Evolutionary conservation across 1,139 yeast species (phyloP), one percentile per base, ranked within the genome.

Genomic region (Pichia sp.): DNA sequence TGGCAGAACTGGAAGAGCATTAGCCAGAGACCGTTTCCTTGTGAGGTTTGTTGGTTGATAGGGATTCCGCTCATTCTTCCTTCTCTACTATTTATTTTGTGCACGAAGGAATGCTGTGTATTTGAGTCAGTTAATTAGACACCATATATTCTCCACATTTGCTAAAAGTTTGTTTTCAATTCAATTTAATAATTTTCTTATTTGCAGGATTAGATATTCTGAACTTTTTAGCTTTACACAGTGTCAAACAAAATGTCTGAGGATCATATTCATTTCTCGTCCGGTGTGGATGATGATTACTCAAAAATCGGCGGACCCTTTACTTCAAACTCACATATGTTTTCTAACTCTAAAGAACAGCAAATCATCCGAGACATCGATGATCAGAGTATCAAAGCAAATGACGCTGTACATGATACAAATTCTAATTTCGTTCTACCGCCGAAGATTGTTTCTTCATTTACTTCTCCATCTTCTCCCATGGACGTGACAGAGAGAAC

Each of bases 391-490:
- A 7, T 5, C 7, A 8, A 36, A 36, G 15, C 15, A 36, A 13
- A 36, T 8, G 40, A 13, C 3, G 15, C 7, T 5, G 2, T 11
- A 13, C 10, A 10, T 15, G 40, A 36, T 36, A 11, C 40, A 10
- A 49, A 42, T 13, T 41, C 50, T 15, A 42, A 43, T 5, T 49
- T 42, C 29, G 29, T 42, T 32, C 13, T 43, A 13, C 50, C 51
- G 11, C 47, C 51, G 5, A 31, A 32, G 13, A 42, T 34, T 11
- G n/a, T 43, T 8, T 49, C 51, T 3, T 49, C 51, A 1, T 32
- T 49, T 13, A 19, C 40, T 23, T 48, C 51, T 7, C 40, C 46
- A 13, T 41, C 51, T 13, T 36, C 40, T 10, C 15, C 40, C 40
- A 29, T 47, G 23, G 50, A 36, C 7, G 30, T 16, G n/a, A 34